Evolutionary conservation across 2,329 filamentous ascomycete species (phyloP), one percentile per base, ranked within the genome.

Genomic region (Fusarium neocosmosporiellum): DNA sequence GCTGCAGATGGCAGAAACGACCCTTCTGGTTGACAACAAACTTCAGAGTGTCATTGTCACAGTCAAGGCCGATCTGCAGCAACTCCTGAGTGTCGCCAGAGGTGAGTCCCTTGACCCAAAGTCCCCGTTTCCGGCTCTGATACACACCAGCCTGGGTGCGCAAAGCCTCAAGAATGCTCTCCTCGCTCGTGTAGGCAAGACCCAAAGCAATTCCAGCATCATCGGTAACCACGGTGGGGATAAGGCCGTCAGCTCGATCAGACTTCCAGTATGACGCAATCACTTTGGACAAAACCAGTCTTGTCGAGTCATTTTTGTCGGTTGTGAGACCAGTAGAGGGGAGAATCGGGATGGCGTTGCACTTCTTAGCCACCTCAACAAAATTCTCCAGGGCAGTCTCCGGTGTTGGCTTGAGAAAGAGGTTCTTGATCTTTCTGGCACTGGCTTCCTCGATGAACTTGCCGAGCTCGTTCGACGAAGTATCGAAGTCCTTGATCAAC

Each of bases 41-140:
- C 74, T 93, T 92, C 77, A 99, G 84, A 66, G 95, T 97, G 82
- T 99, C 96, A 72, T 92, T 92, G 82, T 99, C 96, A 82, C 96
- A 99, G 83, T 99, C 96, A 62, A 97, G 86, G 1, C 93, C 92
- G 73, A 99, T 89, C 65, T 91, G 91, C 24, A 98, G 87, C 59
- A 99, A 87, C 81, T 98, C 92, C 82, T 99, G 96, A 14, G 94
- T 94, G 81, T 98, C 95, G 16, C 96, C 96, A 62, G 96, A 98
- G 10, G 93, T 96, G 60, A 95, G 94, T 7, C 96, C 96, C 85
- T 99, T 99, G 83, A 97, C 93, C 96, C 96, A 99, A 31, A 99
- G 84, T 1, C 96, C 96, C 50, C 96, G 90, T 86, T 98, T 98
- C 60, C 96, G 89, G 85, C 96, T 98, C 83, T 98, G 95, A 81